These are phyloP conservation scores for Scenedesmus sp. DNA, from an alignment of 163 green algal genomes.

Conservation along the genomic window DNA sequence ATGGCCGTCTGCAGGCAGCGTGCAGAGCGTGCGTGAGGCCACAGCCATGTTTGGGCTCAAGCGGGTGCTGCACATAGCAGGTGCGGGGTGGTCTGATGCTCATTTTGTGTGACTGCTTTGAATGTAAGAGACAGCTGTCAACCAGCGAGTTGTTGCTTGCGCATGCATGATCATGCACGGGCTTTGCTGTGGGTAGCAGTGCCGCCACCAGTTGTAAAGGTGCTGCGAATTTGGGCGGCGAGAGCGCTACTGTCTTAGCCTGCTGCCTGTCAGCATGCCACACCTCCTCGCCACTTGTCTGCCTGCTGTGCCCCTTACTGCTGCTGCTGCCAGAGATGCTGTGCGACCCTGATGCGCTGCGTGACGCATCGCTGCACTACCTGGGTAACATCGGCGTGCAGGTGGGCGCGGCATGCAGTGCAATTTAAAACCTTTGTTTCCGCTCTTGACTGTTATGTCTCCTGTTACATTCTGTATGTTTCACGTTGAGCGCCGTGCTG, in stretches of 20 bases:
- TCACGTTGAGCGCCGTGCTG: too few relatives aligned
- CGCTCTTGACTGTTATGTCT: too few relatives aligned
- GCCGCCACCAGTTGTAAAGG: too few relatives aligned
- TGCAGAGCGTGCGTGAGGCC: slow-evolving; percentile 19
- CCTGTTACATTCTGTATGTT: too few relatives aligned
- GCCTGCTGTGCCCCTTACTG: background rate
- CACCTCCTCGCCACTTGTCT: background rate
- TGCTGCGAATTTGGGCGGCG: too few relatives aligned
- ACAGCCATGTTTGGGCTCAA: background rate
- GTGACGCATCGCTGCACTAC: background rate
- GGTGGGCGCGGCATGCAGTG: background rate
- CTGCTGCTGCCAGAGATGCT: slow-evolving; percentile 31
- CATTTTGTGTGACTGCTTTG: background rate
- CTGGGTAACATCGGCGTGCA: slow-evolving; percentile 44
- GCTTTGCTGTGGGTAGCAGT: too few relatives aligned
- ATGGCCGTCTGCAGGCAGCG: slow-evolving; percentile 10
- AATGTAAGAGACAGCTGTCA: too few relatives aligned
- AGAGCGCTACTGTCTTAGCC: background rate
- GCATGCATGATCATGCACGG: too few relatives aligned
- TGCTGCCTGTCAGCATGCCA: background rate
- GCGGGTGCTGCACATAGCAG: slow-evolving; percentile 38
- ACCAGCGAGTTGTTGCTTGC: too few relatives aligned
- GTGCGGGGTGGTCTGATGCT: background rate
- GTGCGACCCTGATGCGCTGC: background rate
- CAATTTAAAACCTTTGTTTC: too few relatives aligned